Conservation (phyloP, 345 rosid genomes). For the Hibiscus tridactylites region DNA sequence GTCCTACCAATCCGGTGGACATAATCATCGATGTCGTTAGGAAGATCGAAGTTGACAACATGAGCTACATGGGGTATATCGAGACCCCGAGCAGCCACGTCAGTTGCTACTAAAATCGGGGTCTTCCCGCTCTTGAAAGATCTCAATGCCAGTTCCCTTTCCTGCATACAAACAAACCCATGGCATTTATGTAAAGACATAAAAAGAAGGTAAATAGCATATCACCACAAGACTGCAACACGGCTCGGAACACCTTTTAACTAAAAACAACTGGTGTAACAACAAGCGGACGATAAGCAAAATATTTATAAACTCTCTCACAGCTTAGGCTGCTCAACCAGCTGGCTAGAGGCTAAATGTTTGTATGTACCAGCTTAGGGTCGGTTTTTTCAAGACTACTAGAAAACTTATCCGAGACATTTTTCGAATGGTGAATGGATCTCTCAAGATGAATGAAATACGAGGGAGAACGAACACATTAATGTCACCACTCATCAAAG, state of each 20-base stretch:
- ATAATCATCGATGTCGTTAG: constrained; percentile 93
- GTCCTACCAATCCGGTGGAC: constrained; percentile 97
- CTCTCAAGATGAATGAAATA: neutral
- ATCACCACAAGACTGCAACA: neutral
- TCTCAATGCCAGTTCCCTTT: constrained; percentile 78
- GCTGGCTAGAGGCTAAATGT: neutral
- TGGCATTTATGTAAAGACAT: neutral
- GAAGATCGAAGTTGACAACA: constrained; percentile 92
- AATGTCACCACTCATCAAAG: neutral
- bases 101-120: constrained; percentile 94
- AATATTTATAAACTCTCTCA: neutral
- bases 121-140: constrained; percentile 86
- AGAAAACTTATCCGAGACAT: neutral
- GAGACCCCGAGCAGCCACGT: constrained; percentile 93
- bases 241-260: neutral
- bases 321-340: no score
- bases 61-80: constrained; percentile 96
- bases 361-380: neutral
- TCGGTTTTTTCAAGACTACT: neutral
- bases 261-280: neutral
- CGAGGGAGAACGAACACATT: neutral
- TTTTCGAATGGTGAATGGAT: neutral
- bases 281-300: neutral
- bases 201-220: neutral
- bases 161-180: constrained; percentile 34